Conservation (phyloP, 441 rosid species). For the Erodium moschatum region DNA sequence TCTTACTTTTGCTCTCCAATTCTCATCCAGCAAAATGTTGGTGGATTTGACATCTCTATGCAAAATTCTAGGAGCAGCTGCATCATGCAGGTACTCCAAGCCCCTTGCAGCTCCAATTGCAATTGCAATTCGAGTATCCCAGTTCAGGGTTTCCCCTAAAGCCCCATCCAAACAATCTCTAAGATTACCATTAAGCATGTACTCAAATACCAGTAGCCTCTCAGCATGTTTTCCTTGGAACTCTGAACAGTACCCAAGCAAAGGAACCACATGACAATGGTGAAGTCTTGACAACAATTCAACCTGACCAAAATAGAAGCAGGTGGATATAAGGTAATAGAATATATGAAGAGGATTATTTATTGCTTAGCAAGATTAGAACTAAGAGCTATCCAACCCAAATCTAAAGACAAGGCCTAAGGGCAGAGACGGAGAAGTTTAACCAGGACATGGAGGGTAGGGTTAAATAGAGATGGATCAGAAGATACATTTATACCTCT, state of each 20-base stretch:
- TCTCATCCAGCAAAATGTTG: constrained; percentile 56
- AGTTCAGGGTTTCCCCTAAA: constrained; percentile 51
- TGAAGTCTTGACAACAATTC: constrained; percentile 73
- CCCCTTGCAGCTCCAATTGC: constrained; percentile 73
- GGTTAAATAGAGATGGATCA: constrained; percentile 4
- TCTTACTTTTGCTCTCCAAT: constrained; percentile 79
- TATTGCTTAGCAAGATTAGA: not conserved
- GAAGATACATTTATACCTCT: constrained; percentile 38
- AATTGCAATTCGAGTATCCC: constrained; percentile 51
- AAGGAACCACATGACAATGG: constrained; percentile 84
- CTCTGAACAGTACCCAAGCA: constrained; percentile 77
- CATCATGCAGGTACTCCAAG: constrained; percentile 69
- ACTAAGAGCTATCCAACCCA: not conserved
- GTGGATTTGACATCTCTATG: constrained; percentile 74
- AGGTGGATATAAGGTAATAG: not conserved
- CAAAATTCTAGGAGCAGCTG: constrained; percentile 69
- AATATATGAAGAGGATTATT: not conserved
- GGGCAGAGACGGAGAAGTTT: not conserved
- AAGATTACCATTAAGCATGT: constrained; percentile 64
- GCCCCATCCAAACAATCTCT: constrained; percentile 72
- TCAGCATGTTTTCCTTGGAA: constrained; percentile 63
- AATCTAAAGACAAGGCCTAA: not conserved
- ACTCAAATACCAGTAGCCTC: constrained; percentile 78
- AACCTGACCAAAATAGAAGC: constrained; percentile 40
- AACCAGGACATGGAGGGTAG: constrained; percentile 11